Evolutionary conservation across 192 early-diverging fungal genomes (phyloP).

Genomic region (Umbelopsis ramanniana): DNA sequence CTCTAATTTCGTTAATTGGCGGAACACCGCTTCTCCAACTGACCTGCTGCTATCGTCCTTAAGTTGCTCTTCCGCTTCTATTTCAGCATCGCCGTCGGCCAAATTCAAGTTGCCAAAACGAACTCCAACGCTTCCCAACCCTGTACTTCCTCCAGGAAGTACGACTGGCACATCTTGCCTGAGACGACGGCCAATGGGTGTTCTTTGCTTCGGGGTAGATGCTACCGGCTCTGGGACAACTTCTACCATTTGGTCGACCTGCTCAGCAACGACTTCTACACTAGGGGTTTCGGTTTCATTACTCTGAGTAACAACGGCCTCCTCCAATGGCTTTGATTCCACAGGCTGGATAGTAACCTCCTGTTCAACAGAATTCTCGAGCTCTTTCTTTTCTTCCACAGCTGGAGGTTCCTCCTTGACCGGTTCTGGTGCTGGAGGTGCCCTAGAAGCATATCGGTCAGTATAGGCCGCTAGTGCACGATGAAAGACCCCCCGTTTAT

Average conservation of each 20-base stretch:
- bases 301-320: not conserved
- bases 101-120: constrained; percentile 39
- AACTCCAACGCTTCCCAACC: constrained; percentile 26
- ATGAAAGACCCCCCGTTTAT: too few relatives aligned
- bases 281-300: not conserved
- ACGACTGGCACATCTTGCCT: constrained; percentile 38
- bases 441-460: not conserved
- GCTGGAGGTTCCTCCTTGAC: not conserved
- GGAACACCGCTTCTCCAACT: not conserved
- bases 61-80: not conserved
- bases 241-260: not conserved
- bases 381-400: not conserved
- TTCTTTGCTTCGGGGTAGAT: not conserved
- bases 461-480: too few relatives aligned
- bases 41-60: not conserved
- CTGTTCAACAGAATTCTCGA: not conserved
- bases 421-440: constrained; percentile 23
- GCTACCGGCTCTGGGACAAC: not conserved
- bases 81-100: constrained; percentile 19
- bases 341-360: not conserved
- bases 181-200: constrained; percentile 26
- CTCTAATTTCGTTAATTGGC: not conserved
- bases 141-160: constrained; percentile 10
- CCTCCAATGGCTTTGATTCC: not conserved
- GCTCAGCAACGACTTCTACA: not conserved